Evolutionary conservation across 345 rosid species (phyloP).

Genomic region (Salix arbutifolia): DNA sequence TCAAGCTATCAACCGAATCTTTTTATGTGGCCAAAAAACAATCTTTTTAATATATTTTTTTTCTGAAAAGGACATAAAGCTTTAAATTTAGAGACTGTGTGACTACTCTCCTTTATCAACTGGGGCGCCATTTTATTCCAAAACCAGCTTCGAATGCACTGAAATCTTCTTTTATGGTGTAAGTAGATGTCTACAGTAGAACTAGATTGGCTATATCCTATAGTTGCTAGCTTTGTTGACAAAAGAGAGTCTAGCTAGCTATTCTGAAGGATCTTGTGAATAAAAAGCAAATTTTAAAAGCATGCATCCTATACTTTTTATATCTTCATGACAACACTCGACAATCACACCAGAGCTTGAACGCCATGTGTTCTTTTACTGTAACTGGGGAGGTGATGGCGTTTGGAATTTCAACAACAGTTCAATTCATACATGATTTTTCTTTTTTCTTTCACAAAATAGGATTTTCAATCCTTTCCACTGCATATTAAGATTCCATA

Average conservation of each 20-base stretch:
- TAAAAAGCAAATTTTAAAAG: background rate
- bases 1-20: conserved; percentile 63
- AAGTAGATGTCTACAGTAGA: background rate
- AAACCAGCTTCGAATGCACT: conserved; percentile 17
- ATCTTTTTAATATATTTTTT: background rate
- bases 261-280: background rate
- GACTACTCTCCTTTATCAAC: conserved; percentile 16
- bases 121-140: conserved; percentile 20
- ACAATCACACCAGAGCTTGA: background rate
- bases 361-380: background rate
- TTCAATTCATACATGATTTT: background rate
- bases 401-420: background rate
- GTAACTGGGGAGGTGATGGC: background rate
- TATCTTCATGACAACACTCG: background rate
- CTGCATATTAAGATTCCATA: no score
- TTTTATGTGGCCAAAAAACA: conserved; percentile 26
- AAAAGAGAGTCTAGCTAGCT: background rate
- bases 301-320: background rate
- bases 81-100: conserved; percentile 11
- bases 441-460: background rate
- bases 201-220: background rate
- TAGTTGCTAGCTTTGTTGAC: background rate
- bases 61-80: conserved; percentile 44
- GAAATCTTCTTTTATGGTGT: background rate
- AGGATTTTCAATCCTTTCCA: background rate